Base-by-base conservation (phyloP, 2,329 filamentous ascomycete genomes). In the Harringtonia lauricola region DNA sequence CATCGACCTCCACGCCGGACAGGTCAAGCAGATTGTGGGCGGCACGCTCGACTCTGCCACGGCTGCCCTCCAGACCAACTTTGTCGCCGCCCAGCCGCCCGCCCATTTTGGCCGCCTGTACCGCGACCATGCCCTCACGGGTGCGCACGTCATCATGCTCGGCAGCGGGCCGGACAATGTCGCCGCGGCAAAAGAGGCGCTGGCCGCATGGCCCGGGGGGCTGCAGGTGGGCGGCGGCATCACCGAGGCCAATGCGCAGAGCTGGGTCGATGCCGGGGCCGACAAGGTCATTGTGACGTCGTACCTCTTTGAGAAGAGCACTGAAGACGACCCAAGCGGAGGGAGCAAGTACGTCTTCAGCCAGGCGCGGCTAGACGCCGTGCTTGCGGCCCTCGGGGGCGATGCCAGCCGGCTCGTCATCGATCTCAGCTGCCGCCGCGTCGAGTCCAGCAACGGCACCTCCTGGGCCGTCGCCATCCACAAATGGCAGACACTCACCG, bases 11-110 rank as follows among this genome's bases (percentile, higher is more conserved):
- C 92, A 98, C 63, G 83, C 89, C n/a, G 92, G 92, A 14, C 83
- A 90, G 59, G 92, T 98, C 47, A 98, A 98, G 70, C 92, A 98
- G 64, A 98, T 98, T 54, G 89, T 98, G 34, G 92, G 92, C 54
- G 90, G 92, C 47, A 96, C 92, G 2, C 75, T 98, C 49, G 83
- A 83, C 64, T 75, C 75, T 59, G 62, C 72, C 9, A 75, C 76
- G 2, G 61, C 71, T 8, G 71, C 76, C 45, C 73, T 96, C 45
- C 83, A 87, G 66, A 96, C 90, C 39, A 98, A 98, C 64, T 89
- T 87, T 67, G 83, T 95, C 48, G 95, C 92, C 10, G 76, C 81
- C 39, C 80, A 90, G 49, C 83, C 89, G 10, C 79, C 92, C 3
- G 75, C 76, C 4, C 74, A 95, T 66, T 98, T 86, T 61, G 85